Evolutionary conservation across 2,329 filamentous ascomycete species (phyloP).

Genomic region (Fusarium clavum): DNA sequence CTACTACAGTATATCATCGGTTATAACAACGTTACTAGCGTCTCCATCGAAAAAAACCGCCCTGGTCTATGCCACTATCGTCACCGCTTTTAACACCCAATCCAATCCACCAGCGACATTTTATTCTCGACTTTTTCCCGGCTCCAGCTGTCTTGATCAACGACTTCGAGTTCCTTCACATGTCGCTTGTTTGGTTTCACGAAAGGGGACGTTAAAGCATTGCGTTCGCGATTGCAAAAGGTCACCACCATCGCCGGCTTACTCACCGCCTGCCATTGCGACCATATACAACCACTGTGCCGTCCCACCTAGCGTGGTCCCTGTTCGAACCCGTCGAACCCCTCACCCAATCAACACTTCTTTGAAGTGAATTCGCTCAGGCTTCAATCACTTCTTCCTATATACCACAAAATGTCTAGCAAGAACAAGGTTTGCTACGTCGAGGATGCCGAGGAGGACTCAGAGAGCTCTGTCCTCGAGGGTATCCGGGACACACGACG

Average conservation of each 20-base stretch:
- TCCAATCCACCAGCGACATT: slow-evolving; percentile 36
- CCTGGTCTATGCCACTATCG: slow-evolving; percentile 45
- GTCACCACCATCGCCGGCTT: slow-evolving; percentile 21
- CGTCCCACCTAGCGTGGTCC: slow-evolving; percentile 48
- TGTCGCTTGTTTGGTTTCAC: slow-evolving; percentile 40
- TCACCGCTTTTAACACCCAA: slow-evolving; percentile 42
- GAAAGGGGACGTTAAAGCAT: slow-evolving; percentile 44
- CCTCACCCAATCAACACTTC: slow-evolving; percentile 39
- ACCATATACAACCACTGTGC: slow-evolving; percentile 39
- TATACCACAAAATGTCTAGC: slow-evolving; percentile 56
- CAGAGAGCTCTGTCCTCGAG: slow-evolving; percentile 56
- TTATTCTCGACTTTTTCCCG: slow-evolving; percentile 28
- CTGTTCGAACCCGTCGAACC: slow-evolving; percentile 42
- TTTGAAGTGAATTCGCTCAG: slow-evolving; percentile 38
- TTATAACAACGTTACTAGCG: slow-evolving; percentile 30
- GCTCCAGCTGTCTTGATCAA: slow-evolving; percentile 22
- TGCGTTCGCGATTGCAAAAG: slow-evolving; percentile 37
- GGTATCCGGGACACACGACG: slow-evolving; percentile 54
- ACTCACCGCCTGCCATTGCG: slow-evolving; percentile 40
- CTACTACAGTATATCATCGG: slow-evolving; percentile 15
- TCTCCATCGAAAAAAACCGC: slow-evolving; percentile 28
- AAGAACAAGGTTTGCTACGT: slow-evolving; percentile 56
- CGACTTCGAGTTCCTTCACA: slow-evolving; percentile 31
- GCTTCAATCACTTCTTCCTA: slow-evolving; percentile 32
- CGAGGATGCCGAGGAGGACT: slow-evolving; percentile 66